Conservation (phyloP, 2,329 filamentous ascomycete species). For the Paracoccidioides brasiliensis region DNA sequence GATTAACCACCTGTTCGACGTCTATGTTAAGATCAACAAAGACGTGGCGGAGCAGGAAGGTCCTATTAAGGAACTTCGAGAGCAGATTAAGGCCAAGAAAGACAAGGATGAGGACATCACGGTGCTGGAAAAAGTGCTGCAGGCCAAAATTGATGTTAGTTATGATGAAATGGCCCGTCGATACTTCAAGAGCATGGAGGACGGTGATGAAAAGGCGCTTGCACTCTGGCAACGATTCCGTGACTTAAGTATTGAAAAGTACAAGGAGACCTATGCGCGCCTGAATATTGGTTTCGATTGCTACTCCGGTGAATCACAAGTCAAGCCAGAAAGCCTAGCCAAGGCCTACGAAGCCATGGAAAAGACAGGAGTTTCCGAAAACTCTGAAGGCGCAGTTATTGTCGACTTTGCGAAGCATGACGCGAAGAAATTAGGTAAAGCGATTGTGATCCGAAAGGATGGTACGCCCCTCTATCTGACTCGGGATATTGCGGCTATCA, state of each 20-base stretch:
- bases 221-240: conserved; percentile 51
- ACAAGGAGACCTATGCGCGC: conserved; percentile 50
- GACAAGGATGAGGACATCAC: conserved; percentile 37
- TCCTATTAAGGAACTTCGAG: conserved; percentile 42
- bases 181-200: conserved; percentile 57
- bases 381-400: conserved; percentile 52
- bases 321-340: conserved; percentile 49
- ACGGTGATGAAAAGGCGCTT: conserved; percentile 46
- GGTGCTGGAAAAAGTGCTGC: conserved; percentile 37
- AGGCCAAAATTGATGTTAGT: conserved; percentile 37
- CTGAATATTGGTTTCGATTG: conserved; percentile 54
- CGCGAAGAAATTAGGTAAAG: conserved; percentile 54
- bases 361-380: conserved; percentile 48
- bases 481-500: conserved; percentile 53
- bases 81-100: conserved; percentile 35
- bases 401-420: conserved; percentile 58
- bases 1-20: conserved; percentile 52
- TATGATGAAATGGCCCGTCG: conserved; percentile 48
- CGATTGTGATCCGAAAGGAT: conserved; percentile 53
- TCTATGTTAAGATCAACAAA: conserved; percentile 52
- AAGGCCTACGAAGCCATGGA: conserved; percentile 46
- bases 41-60: conserved; percentile 44
- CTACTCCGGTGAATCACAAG: conserved; percentile 57
- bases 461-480: conserved; percentile 57
- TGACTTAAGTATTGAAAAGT: conserved; percentile 50